Percentiles rank a stretch among this genome's conserved stretches.
Evolutionary conservation across 2,329 filamentous ascomycete species (phyloP).

Genomic region (Davidsoniella eucalypti): DNA sequence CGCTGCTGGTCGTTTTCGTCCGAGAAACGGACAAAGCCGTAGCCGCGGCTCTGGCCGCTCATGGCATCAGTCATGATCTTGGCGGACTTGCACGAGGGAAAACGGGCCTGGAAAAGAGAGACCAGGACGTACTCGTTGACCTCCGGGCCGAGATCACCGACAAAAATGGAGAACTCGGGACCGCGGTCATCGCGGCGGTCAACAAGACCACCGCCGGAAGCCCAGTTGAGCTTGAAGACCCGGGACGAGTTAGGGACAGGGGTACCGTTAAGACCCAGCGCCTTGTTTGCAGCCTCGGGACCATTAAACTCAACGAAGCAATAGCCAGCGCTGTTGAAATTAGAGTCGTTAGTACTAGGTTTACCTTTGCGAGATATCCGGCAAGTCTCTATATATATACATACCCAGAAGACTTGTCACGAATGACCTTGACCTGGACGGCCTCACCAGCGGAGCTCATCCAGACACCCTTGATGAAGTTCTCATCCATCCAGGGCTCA

Average conservation of each 20-base stretch:
- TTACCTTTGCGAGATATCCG: neutral
- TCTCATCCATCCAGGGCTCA: conserved; percentile 98
- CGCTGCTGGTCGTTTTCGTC: conserved; percentile 93
- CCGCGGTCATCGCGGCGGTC: conserved; percentile 92
- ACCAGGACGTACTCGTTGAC: conserved; percentile 98
- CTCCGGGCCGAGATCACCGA: conserved; percentile 91
- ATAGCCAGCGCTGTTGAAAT: conserved; percentile 64
- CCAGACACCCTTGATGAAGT: conserved; percentile 92
- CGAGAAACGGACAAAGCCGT: conserved; percentile 94
- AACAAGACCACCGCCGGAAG: conserved; percentile 84
- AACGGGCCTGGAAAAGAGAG: conserved; percentile 90
- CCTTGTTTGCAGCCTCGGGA: conserved; percentile 76
- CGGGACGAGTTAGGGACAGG: conserved; percentile 87
- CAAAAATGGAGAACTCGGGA: conserved; percentile 93
- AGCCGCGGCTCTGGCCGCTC: conserved; percentile 91
- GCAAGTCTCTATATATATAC: conserved; percentile 14
- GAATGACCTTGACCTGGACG: conserved; percentile 98
- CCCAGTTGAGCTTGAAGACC: conserved; percentile 98
- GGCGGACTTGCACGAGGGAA: conserved; percentile 93
- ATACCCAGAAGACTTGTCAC: conserved; percentile 95
- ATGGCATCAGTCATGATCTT: conserved; percentile 99
- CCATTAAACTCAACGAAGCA: conserved; percentile 90
- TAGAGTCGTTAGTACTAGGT: conserved; percentile 14
- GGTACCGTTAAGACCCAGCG: conserved; percentile 73
- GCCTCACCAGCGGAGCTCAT: conserved; percentile 74